phyloP scores from a whole-genome alignment of 169 alveolate species.

The Eimeria zaria region DNA sequence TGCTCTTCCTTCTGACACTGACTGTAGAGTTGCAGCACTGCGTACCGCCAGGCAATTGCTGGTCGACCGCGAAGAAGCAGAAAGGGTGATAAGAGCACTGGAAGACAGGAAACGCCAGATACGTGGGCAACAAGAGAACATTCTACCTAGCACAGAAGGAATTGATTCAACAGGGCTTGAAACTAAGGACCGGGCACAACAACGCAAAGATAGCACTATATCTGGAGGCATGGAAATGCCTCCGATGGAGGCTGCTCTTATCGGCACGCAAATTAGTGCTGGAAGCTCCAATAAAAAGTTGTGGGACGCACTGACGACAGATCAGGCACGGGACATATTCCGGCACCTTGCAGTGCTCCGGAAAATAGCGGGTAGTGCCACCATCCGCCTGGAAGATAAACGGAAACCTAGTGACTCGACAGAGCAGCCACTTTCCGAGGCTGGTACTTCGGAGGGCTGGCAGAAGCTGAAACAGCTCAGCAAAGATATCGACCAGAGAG shows the following conservation, averaged over 20 bases:
- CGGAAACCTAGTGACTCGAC: not conserved
- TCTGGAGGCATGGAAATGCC: not conserved
- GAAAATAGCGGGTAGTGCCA: conserved; percentile 47
- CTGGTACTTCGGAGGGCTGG: not conserved
- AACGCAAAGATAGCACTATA: not conserved
- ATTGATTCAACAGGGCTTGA: not conserved
- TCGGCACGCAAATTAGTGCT: not conserved
- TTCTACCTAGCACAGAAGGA: not conserved
- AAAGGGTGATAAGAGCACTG: conserved; percentile 39
- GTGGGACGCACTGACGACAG: conserved; percentile 65
- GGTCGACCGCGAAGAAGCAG: conserved; percentile 67
- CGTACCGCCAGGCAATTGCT: conserved; percentile 61
- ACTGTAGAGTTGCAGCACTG: conserved; percentile 54
- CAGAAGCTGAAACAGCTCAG: conserved; percentile 5
- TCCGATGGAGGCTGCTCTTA: not conserved
- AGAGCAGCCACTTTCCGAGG: not conserved
- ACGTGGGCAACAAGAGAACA: conserved; percentile 21
- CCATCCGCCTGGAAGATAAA: not conserved
- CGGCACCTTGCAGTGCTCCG: conserved; percentile 59
- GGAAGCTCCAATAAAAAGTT: not conserved
- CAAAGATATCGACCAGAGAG: conserved; percentile 42
- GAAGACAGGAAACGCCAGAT: conserved; percentile 58
- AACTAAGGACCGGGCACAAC: not conserved
- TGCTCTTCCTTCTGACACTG: conserved; percentile 23
- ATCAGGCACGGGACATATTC: conserved; percentile 42